Evolutionary conservation across 2,329 filamentous ascomycete species (phyloP).

Genomic region (Chrysosporium queenslandicum): DNA sequence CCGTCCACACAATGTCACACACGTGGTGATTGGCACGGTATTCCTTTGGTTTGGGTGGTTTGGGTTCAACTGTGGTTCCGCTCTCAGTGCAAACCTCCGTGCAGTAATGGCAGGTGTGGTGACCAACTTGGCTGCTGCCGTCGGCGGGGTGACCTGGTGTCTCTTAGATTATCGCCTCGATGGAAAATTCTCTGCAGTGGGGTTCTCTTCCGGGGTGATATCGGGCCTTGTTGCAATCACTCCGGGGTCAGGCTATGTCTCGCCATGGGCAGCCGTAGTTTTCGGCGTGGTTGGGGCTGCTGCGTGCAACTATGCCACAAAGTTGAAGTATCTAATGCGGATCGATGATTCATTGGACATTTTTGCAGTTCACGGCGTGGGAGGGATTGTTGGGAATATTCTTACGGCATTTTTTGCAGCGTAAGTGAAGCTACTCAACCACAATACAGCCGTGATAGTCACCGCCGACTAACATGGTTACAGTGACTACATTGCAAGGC

Average conservation of each 20-base stretch:
- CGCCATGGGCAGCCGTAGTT: constrained; percentile 71
- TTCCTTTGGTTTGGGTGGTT: constrained; percentile 97
- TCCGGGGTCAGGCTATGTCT: constrained; percentile 75
- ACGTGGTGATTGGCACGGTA: constrained; percentile 84
- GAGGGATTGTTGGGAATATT: constrained; percentile 69
- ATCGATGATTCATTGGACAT: constrained; percentile 84
- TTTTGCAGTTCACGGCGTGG: constrained; percentile 71
- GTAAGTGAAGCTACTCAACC: constrained; percentile 40
- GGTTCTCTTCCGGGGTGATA: constrained; percentile 84
- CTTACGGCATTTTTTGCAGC: constrained; percentile 74
- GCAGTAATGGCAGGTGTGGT: constrained; percentile 79
- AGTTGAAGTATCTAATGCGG: constrained; percentile 72
- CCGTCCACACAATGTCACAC: constrained; percentile 83
- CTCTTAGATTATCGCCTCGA: constrained; percentile 80
- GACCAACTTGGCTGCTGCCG: constrained; percentile 73
- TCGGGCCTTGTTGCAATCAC: constrained; percentile 82
- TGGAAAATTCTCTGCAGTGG: constrained; percentile 84
- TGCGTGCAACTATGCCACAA: constrained; percentile 81
- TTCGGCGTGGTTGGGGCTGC: constrained; percentile 67
- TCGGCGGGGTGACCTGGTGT: constrained; percentile 83
- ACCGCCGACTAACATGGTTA: not conserved
- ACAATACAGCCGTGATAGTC: too few relatives aligned
- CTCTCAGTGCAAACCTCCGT: constrained; percentile 68
- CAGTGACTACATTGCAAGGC: constrained; percentile 66
- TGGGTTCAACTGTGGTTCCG: constrained; percentile 84